Evolutionary conservation across 2,329 filamentous ascomycete genomes (phyloP).

Genomic region (Alternaria triticina): DNA sequence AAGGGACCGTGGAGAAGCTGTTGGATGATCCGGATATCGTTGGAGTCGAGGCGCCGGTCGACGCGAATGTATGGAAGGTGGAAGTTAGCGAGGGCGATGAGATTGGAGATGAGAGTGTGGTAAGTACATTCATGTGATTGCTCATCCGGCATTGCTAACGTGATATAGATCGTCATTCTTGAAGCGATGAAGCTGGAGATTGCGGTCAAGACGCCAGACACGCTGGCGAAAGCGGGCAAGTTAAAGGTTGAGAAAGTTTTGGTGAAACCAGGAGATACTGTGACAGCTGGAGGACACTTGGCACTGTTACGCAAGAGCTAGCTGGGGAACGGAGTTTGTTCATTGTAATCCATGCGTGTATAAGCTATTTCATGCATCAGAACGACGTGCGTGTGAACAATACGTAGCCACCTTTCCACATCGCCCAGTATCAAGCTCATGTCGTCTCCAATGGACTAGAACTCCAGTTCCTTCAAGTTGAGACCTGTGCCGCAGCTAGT

Average conservation of each 20-base stretch:
- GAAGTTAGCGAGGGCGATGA: constrained; percentile 48
- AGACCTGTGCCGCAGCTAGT: background rate
- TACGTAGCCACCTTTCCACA: background rate
- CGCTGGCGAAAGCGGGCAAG: constrained; percentile 13
- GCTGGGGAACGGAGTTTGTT: background rate
- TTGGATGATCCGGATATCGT: constrained; percentile 52
- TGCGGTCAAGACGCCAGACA: constrained; percentile 50
- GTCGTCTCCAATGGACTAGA: background rate
- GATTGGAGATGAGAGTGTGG: constrained; percentile 42
- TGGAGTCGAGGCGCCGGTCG: constrained; percentile 51
- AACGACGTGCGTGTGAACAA: background rate
- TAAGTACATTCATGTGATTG: constrained; percentile 12
- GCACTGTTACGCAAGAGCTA: constrained; percentile 27
- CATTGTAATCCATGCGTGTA: background rate
- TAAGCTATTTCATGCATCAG: background rate
- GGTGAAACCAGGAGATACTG: constrained; percentile 51
- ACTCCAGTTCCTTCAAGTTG: background rate
- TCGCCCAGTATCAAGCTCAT: background rate
- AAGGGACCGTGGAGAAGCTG: constrained; percentile 57
- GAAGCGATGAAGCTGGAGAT: constrained; percentile 58
- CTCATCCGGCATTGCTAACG: constrained; percentile 2
- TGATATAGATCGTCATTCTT: constrained; percentile 47
- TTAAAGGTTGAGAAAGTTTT: constrained; percentile 51
- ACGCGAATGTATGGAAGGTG: constrained; percentile 57
- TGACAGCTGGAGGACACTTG: constrained; percentile 46